phyloP scores from a whole-genome alignment of 2,329 filamentous ascomycete species.

The Gnomoniopsis sp. region DNA sequence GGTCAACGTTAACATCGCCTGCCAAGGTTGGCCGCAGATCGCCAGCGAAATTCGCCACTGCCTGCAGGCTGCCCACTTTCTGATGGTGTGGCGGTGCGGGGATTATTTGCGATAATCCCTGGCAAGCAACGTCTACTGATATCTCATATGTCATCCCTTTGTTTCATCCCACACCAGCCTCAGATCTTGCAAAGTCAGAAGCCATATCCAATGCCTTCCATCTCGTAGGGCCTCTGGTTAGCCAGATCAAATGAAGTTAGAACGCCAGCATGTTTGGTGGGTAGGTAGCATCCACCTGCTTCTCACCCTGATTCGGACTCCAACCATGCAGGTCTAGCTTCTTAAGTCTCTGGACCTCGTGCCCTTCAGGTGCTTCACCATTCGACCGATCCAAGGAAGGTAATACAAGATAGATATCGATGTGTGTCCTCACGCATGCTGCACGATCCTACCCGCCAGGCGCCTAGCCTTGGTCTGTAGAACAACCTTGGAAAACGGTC shows the following conservation, averaged over 20 bases:
- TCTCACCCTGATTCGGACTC: neutral
- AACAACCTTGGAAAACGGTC: too few relatives aligned
- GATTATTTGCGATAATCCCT: neutral
- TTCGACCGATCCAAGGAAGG: neutral
- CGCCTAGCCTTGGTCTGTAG: too few relatives aligned
- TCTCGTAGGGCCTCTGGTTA: too few relatives aligned
- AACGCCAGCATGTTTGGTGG: neutral
- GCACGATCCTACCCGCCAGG: neutral
- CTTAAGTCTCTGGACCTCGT: neutral
- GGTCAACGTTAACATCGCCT: neutral
- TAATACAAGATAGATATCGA: neutral
- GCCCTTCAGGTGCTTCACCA: neutral
- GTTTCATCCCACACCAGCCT: neutral
- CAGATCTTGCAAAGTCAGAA: too few relatives aligned
- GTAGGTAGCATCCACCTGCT: neutral
- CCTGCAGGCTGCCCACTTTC: neutral
- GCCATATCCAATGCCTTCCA: too few relatives aligned
- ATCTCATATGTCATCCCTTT: neutral
- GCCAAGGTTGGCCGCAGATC: conserved; percentile 14
- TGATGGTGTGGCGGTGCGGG: conserved; percentile 18
- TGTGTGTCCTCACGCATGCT: neutral
- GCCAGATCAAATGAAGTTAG: too few relatives aligned
- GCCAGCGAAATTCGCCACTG: neutral
- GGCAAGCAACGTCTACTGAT: neutral
- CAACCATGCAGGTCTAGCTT: neutral